These are phyloP conservation scores for Aspergillus baeticus DNA, from an alignment of 495 filamentous ascomycete genomes.

Conservation along the genomic window DNA sequence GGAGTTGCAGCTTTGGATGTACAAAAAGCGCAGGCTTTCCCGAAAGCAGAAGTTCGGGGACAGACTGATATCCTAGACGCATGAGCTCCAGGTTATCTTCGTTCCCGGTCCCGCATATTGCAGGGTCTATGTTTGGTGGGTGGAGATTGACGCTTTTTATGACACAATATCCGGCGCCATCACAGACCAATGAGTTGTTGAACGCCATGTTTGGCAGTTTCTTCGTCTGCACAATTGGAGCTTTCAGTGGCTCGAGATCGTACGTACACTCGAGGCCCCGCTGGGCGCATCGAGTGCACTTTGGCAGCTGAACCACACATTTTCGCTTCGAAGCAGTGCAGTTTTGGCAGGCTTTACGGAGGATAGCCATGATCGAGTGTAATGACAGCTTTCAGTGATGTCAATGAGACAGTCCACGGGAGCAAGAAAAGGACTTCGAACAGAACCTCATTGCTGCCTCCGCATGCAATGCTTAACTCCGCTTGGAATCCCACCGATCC, in stretches of 20 bases:
- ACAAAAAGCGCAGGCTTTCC: background rate
- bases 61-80: background rate
- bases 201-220: background rate
- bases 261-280: conserved; percentile 1
- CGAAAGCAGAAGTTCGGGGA: background rate
- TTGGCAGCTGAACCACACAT: conserved; percentile 1
- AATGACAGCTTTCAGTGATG: background rate
- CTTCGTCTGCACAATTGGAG: background rate
- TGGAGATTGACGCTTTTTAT: background rate
- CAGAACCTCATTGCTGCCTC: background rate
- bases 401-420: background rate
- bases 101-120: background rate
- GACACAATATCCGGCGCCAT: conserved; percentile 1
- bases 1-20: conserved; percentile 2
- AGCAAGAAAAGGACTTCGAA: background rate
- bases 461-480: too few species aligned
- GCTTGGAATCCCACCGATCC: background rate
- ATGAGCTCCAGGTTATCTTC: background rate
- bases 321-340: conserved; percentile 4
- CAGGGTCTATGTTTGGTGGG: background rate
- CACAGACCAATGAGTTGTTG: background rate
- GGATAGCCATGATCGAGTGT: background rate
- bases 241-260: conserved; percentile 4
- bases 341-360: conserved; percentile 6
- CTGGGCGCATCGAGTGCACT: conserved; percentile 5